These are phyloP conservation scores for Cadophora gregata DNA, from an alignment of 2,329 filamentous ascomycete genomes.

Conservation along the genomic window DNA sequence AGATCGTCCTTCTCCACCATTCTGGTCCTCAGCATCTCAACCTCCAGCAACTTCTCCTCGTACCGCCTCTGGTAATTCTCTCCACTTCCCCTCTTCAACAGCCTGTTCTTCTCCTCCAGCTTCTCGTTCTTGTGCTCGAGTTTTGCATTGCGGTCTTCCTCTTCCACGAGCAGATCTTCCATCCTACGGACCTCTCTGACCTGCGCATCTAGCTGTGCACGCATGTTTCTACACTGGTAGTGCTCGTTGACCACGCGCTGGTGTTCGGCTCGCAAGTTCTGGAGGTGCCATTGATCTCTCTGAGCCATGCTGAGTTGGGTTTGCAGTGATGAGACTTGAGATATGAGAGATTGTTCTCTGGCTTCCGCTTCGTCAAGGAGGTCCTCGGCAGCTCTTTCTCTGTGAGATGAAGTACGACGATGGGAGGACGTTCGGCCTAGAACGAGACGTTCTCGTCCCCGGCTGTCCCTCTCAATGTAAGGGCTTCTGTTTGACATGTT, in stretches of 20 bases:
- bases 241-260: slow-evolving; percentile 31
- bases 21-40: slow-evolving; percentile 31
- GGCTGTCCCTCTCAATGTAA: slow-evolving; percentile 32
- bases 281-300: slow-evolving; percentile 29
- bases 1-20: slow-evolving; percentile 31
- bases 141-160: slow-evolving; percentile 26
- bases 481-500: slow-evolving; percentile 31
- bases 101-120: slow-evolving; percentile 33
- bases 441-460: slow-evolving; percentile 34
- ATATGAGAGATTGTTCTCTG: slow-evolving; percentile 25
- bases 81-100: slow-evolving; percentile 31
- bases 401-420: slow-evolving; percentile 20
- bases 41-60: slow-evolving; percentile 36
- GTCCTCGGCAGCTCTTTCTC: slow-evolving; percentile 22
- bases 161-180: slow-evolving; percentile 27
- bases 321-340: slow-evolving; percentile 29
- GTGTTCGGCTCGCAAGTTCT: slow-evolving; percentile 28
- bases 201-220: slow-evolving; percentile 28
- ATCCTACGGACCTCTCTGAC: slow-evolving; percentile 24
- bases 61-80: slow-evolving; percentile 31
- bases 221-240: slow-evolving; percentile 29
- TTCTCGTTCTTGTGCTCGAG: slow-evolving; percentile 29
- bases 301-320: slow-evolving; percentile 32
- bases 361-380: slow-evolving; percentile 34
- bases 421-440: slow-evolving; percentile 20